Evolutionary conservation across 352 stramenopile species (phyloP).

Genomic region (Phytophthora pisi): DNA sequence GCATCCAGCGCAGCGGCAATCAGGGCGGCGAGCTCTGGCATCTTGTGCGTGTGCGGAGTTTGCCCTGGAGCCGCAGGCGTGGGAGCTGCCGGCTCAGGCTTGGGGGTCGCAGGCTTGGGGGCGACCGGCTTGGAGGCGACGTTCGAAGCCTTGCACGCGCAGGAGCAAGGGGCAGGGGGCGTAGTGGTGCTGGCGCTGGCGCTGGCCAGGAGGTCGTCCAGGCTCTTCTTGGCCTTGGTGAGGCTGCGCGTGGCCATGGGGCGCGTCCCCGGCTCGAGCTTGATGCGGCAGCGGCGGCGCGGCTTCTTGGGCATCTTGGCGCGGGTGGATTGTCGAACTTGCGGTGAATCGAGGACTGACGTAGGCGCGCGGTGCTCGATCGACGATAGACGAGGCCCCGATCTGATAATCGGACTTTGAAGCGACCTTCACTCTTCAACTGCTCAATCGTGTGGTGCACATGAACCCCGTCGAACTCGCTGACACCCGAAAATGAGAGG

Average conservation of each 20-base stretch:
- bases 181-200: not conserved
- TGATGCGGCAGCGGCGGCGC: not conserved
- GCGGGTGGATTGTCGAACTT: not conserved
- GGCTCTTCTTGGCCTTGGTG: not conserved
- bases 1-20: slow-evolving; percentile 7
- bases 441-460: not conserved
- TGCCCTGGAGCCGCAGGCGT: not conserved
- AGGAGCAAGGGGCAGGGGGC: not conserved
- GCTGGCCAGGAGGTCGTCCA: not conserved
- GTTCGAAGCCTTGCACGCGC: too few species aligned
- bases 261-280: not conserved
- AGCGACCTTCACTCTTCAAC: not conserved
- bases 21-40: slow-evolving; percentile 14
- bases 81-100: not conserved
- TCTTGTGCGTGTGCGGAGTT: not conserved
- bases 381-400: too few species aligned
- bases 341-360: slow-evolving; percentile 12
- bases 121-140: too few species aligned
- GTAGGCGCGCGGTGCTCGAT: not conserved
- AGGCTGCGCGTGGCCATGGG: slow-evolving; percentile 10
- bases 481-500: slow-evolving; percentile 11
- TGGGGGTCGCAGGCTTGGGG: not conserved
- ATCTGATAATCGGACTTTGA: not conserved
- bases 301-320: slow-evolving; percentile 18
- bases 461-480: slow-evolving; percentile 1